Base-by-base conservation (phyloP, 306 rosid genomes). In the Glycine tomentella region DNA sequence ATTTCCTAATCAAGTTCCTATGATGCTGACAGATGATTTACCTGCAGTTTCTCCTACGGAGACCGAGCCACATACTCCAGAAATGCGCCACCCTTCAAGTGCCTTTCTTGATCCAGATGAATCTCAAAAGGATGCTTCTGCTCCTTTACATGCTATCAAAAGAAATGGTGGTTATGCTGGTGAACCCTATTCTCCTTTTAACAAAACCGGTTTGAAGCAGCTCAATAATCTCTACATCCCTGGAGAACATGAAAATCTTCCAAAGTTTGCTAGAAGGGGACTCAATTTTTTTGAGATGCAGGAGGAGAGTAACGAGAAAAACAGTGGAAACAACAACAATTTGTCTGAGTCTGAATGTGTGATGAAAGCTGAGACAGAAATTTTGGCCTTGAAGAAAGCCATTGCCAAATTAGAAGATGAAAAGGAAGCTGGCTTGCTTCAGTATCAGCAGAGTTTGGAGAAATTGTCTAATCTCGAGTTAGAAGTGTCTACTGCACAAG, bases 1-100 rank as follows among this genome's bases (percentile, higher is more conserved):
- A 73, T 96, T 92, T 91, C 99, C 99, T 25, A 96, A 93, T 82
- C 99, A 96, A 84, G 83, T 92, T 46, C 94, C 97, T 46, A 48
- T 85, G 70, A 63, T 82, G 74, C 70, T 81, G 46, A 86, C 83
- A 6, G 99, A 95, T 68, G 99, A 95, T 67, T 83, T 92, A 48
- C 86, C 94, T 17, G 80, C 76, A 45, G 83, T 53, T 71, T 57
- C 85, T 70, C 77, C 82, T 77, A 55, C 57, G 5, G 92, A 89
- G 69, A 62, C 81, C 52, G 96, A 90, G 78, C 90, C 94, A 40
- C 91, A 68, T 57, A 92, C 97, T 20, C 97, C 97, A 69, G 92
- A 86, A 42, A 85, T 61, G 56, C 79, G 84, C 40, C 77, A 87
- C 80, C 89, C 90, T 46, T 51, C 86, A 42, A 84, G 79, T 52